Evolutionary conservation across 371 early-diverging fungal genomes (phyloP).

Genomic region (Mycotypha africana): DNA sequence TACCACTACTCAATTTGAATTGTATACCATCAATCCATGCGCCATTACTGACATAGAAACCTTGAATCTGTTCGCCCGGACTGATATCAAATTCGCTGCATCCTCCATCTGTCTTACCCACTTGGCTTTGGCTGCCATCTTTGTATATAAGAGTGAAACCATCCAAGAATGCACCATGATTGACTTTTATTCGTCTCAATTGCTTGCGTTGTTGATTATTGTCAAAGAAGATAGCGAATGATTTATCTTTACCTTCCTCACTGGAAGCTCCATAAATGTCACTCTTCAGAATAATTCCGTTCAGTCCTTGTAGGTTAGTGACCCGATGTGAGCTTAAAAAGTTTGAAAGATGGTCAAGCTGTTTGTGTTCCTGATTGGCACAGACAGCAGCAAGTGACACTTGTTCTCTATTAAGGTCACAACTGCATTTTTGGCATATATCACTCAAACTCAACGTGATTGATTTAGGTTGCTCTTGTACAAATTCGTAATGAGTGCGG

Average conservation of each 20-base stretch:
- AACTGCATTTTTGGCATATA: slow-evolving; percentile 15
- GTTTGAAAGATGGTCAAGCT: slow-evolving; percentile 20
- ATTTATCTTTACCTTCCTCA: slow-evolving; percentile 11
- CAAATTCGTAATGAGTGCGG: slow-evolving; percentile 49
- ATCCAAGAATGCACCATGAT: slow-evolving; percentile 47
- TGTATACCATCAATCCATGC: slow-evolving; percentile 62
- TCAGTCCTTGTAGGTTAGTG: no score
- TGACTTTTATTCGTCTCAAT: slow-evolving; percentile 26
- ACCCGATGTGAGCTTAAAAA: slow-evolving; percentile 23
- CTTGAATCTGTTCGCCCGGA: slow-evolving; percentile 37
- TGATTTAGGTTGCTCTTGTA: slow-evolving; percentile 25
- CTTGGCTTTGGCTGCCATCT: slow-evolving; percentile 30
- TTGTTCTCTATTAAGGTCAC: slow-evolving; percentile 20
- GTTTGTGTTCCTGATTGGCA: slow-evolving; percentile 25
- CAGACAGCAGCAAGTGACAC: slow-evolving; percentile 34
- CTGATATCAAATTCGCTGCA: slow-evolving; percentile 17
- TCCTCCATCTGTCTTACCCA: slow-evolving; percentile 36
- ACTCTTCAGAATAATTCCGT: slow-evolving; percentile 32
- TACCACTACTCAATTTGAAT: slow-evolving; percentile 42
- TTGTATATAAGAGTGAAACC: slow-evolving; percentile 38
- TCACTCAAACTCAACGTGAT: slow-evolving; percentile 7
- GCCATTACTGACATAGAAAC: slow-evolving; percentile 43
- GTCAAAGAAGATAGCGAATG: neutral
- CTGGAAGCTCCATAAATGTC: slow-evolving; percentile 6
- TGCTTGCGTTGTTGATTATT: neutral